phyloP scores from a whole-genome alignment of 2,329 filamentous ascomycete genomes.

The Teratosphaeriaceae sp. region DNA sequence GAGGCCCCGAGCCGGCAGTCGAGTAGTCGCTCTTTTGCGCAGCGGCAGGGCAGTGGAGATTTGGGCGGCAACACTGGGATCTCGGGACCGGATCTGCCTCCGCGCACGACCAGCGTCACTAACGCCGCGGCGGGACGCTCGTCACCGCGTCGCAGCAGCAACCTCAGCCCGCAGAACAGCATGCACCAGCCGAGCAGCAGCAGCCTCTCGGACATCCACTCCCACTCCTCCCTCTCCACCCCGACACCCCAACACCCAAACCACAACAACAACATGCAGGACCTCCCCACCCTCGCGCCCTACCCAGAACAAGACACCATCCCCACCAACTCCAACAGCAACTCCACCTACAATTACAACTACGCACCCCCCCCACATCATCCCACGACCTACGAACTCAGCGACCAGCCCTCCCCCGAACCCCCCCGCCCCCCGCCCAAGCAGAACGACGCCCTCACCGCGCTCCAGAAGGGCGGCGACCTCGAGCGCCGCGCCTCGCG shows the following conservation, averaged over 20 bases:
- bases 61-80: too few species aligned
- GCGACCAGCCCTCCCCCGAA: conserved; percentile 34
- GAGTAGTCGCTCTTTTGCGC: conserved; percentile 34
- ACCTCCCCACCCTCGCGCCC: conserved; percentile 65
- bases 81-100: conserved; percentile 42
- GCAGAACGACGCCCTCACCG: conserved; percentile 82
- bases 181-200: conserved; percentile 20
- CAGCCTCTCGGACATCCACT: conserved; percentile 40
- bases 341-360: neutral
- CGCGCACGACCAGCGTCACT: conserved; percentile 42
- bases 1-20: conserved; percentile 33
- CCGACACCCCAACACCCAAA: too few species aligned
- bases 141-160: conserved; percentile 37
- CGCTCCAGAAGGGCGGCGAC: conserved; percentile 84
- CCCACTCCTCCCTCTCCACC: conserved; percentile 49
- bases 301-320: conserved; percentile 58
- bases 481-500: conserved; percentile 87
- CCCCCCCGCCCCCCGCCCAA: conserved; percentile 71
- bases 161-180: conserved; percentile 30
- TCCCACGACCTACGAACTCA: conserved; percentile 9
- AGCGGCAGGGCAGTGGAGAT: conserved; percentile 37
- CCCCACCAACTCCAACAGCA: conserved; percentile 25
- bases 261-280: conserved; percentile 71
- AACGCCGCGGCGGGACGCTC: conserved; percentile 37
- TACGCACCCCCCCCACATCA: neutral